A percentile compares a stretch with the other conserved stretches of the same genome.
Conservation (phyloP, 106 monocot genomes). For the Posidonia australis region DNA sequence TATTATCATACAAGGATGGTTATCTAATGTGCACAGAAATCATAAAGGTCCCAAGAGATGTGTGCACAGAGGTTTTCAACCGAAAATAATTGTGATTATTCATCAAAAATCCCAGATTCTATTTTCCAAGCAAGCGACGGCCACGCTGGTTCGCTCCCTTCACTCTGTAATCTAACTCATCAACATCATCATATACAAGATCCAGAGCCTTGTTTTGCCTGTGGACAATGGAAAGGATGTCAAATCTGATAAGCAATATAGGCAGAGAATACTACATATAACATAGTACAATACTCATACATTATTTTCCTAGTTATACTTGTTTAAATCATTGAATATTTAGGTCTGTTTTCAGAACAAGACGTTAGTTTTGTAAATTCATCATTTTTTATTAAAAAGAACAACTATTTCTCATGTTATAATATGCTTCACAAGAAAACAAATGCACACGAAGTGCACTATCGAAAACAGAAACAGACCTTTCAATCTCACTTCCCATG, state of each 20-base stretch:
- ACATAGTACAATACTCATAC: background rate
- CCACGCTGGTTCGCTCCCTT: slow-evolving; percentile 28
- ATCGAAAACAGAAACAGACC: slow-evolving; percentile 21
- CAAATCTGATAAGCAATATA: background rate
- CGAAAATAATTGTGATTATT: too few relatives aligned
- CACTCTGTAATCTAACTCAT: slow-evolving; percentile 18
- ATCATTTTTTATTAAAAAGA: too few relatives aligned
- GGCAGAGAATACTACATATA: background rate
- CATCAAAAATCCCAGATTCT: background rate
- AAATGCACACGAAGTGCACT: background rate
- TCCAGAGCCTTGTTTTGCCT: slow-evolving; percentile 24
- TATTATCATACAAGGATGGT: too few relatives aligned
- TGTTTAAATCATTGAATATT: too few relatives aligned
- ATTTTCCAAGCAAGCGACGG: slow-evolving; percentile 16
- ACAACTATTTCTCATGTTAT: background rate
- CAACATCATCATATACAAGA: slow-evolving; percentile 16
- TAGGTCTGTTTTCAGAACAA: too few relatives aligned
- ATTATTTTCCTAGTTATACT: too few relatives aligned
- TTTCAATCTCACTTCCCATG: slow-evolving; percentile 67
- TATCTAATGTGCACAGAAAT: too few relatives aligned
- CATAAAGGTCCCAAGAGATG: too few relatives aligned
- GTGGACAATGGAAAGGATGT: background rate
- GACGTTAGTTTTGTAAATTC: too few relatives aligned
- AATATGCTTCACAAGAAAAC: background rate
- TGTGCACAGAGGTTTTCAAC: too few relatives aligned